These are phyloP conservation scores for Adenanthera pavonina DNA, from an alignment of 306 rosid species.

Conservation along the genomic window DNA sequence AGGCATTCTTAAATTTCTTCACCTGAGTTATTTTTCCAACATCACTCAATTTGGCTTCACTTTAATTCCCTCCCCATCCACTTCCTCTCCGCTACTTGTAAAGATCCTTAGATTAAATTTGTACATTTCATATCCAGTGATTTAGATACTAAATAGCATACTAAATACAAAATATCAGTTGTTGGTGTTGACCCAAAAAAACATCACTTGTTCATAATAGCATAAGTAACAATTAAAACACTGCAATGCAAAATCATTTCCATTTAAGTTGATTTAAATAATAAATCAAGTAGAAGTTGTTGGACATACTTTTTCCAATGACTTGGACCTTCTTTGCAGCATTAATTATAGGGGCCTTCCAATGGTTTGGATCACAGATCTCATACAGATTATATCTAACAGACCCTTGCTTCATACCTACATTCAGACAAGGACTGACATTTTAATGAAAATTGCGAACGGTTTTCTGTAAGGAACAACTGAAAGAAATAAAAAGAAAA, in stretches of 20 bases:
- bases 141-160: too few species aligned
- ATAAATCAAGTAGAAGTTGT: background rate
- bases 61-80: too few species aligned
- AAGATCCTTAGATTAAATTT: too few species aligned
- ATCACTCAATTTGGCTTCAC: too few species aligned
- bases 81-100: too few species aligned
- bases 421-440: slow-evolving; percentile 4
- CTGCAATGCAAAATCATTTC: background rate
- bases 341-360: slow-evolving; percentile 66
- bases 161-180: too few species aligned
- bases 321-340: slow-evolving; percentile 73
- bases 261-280: background rate
- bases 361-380: slow-evolving; percentile 63
- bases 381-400: slow-evolving; percentile 56
- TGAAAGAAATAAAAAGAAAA: too few species aligned
- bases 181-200: too few species aligned
- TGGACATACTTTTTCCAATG: slow-evolving; percentile 60
- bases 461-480: background rate
- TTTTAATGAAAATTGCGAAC: background rate
- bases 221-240: background rate
- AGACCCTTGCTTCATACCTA: slow-evolving; percentile 50
- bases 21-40: too few species aligned
- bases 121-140: too few species aligned
- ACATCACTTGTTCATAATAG: background rate
- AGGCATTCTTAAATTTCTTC: too few species aligned